Conservation (phyloP, 1,284 basidiomycete species). For the Ganoderma leucocontextum region DNA sequence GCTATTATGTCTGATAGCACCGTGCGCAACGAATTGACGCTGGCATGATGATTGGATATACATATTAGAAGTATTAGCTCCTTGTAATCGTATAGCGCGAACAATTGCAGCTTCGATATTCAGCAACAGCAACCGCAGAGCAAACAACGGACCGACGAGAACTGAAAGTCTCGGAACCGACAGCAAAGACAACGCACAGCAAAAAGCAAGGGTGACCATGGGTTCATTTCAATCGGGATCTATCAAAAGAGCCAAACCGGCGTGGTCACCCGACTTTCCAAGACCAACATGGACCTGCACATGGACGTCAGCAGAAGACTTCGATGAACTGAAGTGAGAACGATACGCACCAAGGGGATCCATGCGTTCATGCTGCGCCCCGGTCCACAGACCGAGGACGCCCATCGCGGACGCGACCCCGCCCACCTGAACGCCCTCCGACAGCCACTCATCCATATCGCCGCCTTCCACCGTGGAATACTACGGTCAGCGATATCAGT, state of each 20-base stretch:
- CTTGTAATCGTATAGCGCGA: background rate
- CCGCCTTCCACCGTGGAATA: slow-evolving; percentile 36
- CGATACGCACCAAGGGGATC: slow-evolving; percentile 55
- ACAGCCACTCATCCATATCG: slow-evolving; percentile 54
- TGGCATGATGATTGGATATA: background rate
- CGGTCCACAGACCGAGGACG: slow-evolving; percentile 66
- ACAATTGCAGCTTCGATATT: background rate
- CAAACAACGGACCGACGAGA: background rate
- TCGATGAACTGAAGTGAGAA: background rate
- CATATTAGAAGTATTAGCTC: background rate
- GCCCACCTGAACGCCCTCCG: slow-evolving; percentile 67
- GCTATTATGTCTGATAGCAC: background rate
- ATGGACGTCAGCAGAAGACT: background rate
- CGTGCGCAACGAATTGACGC: background rate
- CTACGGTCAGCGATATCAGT: slow-evolving; percentile 35
- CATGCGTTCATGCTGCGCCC: slow-evolving; percentile 56
- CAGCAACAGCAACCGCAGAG: background rate
- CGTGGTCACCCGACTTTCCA: slow-evolving; percentile 36
- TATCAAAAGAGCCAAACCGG: background rate
- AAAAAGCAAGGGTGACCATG: background rate
- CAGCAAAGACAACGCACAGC: background rate
- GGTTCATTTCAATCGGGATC: background rate
- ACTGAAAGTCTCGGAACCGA: background rate
- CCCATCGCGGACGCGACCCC: slow-evolving; percentile 59
- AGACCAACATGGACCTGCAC: slow-evolving; percentile 35